Evolutionary conservation across 495 filamentous ascomycete genomes (phyloP).

Genomic region (Penicillium cinerascens): DNA sequence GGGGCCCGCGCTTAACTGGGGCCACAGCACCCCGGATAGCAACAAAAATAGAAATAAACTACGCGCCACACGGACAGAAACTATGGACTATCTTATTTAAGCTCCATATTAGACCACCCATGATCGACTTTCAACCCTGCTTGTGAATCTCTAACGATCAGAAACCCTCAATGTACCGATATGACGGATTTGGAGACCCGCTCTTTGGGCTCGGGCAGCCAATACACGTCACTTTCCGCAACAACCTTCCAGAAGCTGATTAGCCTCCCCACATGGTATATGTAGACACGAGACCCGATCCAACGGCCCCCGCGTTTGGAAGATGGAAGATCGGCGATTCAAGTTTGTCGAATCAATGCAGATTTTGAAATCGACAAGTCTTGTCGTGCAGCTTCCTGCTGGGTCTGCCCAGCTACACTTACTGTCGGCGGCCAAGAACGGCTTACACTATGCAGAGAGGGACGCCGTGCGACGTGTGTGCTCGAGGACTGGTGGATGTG

Average conservation of each 20-base stretch:
- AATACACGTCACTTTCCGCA: slow-evolving; percentile 13
- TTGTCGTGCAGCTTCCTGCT: not conserved
- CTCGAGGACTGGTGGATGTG: not conserved
- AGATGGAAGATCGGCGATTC: not conserved
- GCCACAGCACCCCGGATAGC: too few species aligned
- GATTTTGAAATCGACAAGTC: not conserved
- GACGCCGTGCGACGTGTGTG: slow-evolving; percentile 2
- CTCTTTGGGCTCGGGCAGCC: not conserved
- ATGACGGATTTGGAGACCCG: not conserved
- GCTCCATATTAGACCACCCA: not conserved
- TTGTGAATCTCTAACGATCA: not conserved
- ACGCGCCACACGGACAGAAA: not conserved
- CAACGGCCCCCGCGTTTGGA: slow-evolving; percentile 16
- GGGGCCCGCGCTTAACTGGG: too few species aligned
- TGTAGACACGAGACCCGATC: not conserved
- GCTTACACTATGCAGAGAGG: not conserved
- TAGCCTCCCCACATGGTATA: slow-evolving; percentile 22
- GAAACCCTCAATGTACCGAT: too few species aligned
- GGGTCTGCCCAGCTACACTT: not conserved
- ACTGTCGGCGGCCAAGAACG: not conserved
- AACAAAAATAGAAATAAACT: not conserved
- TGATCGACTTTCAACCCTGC: not conserved
- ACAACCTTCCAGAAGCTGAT: slow-evolving; percentile 22
- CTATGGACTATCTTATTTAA: not conserved
- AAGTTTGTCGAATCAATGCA: not conserved